These are phyloP conservation scores for Cyberlindnera suaveolens DNA, from an alignment of 805 yeast genomes.

Conservation along the genomic window DNA sequence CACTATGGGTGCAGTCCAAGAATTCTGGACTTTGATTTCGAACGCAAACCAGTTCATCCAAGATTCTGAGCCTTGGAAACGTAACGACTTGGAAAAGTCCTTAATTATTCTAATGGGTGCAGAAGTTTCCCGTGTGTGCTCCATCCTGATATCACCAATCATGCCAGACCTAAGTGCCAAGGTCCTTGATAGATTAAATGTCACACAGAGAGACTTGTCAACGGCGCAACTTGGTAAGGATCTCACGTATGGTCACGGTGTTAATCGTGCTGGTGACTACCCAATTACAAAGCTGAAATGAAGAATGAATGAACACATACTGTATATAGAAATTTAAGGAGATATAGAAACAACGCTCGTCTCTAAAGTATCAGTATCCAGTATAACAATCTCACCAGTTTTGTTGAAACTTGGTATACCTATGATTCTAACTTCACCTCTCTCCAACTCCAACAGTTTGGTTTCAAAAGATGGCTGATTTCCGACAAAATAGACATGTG, in stretches of 20 bases:
- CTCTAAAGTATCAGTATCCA: slow-evolving; percentile 53
- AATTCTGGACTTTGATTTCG: slow-evolving; percentile 54
- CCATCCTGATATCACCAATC: slow-evolving; percentile 66
- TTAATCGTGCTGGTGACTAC: slow-evolving; percentile 44
- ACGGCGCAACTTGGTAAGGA: slow-evolving; percentile 54
- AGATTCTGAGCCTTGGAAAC: slow-evolving; percentile 68
- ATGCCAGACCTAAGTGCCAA: slow-evolving; percentile 57
- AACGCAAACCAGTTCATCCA: slow-evolving; percentile 66
- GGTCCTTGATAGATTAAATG: slow-evolving; percentile 60
- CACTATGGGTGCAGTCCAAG: slow-evolving; percentile 47
- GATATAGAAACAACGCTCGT: slow-evolving; percentile 39
- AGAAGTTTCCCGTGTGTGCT: slow-evolving; percentile 61
- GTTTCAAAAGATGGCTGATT: slow-evolving; percentile 65
- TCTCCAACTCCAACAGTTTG: slow-evolving; percentile 31
- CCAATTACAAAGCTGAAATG: slow-evolving; percentile 36
- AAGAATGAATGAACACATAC: not conserved
- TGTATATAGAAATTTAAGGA: slow-evolving; percentile 3
- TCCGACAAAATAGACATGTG: slow-evolving; percentile 83
- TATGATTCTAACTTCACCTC: slow-evolving; percentile 45
- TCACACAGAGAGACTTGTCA: slow-evolving; percentile 37
- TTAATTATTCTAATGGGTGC: slow-evolving; percentile 56
- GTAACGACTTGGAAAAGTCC: slow-evolving; percentile 35
- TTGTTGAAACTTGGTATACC: slow-evolving; percentile 64
- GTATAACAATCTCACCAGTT: slow-evolving; percentile 58
- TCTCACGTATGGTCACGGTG: slow-evolving; percentile 49